A percentile compares a stretch with the other conserved stretches of the same genome.
Evolutionary conservation across 2,329 filamentous ascomycete species (phyloP).

Genomic region (Epichloe brachyelytri): DNA sequence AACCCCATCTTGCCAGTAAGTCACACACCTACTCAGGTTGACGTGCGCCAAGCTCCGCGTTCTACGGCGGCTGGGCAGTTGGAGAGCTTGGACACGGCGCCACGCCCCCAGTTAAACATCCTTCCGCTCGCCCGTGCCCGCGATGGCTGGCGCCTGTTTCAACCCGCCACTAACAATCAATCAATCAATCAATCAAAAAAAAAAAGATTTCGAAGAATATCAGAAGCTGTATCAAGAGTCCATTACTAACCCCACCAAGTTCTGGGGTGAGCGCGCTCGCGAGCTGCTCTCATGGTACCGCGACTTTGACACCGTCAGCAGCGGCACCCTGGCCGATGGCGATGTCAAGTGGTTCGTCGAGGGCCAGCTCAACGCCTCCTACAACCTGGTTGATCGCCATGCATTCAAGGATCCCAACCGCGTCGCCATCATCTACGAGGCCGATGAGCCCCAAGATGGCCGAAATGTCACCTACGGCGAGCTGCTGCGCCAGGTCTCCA

Average conservation of each 20-base stretch:
- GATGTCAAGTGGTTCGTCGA: conserved; percentile 93
- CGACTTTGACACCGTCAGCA: conserved; percentile 82
- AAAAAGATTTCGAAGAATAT: conserved; percentile 50
- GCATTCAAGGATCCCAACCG: conserved; percentile 89
- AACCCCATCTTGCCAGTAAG: conserved; percentile 54
- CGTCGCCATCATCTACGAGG: conserved; percentile 97
- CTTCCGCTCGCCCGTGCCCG: conserved; percentile 5
- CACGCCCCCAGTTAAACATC: conserved; percentile 1
- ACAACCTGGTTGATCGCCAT: conserved; percentile 95
- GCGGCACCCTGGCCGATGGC: conserved; percentile 62
- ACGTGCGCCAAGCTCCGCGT: no score
- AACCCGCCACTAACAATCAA: background rate
- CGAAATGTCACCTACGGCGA: conserved; percentile 87
- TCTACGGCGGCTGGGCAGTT: background rate
- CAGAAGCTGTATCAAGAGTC: conserved; percentile 65
- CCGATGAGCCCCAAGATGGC: conserved; percentile 77
- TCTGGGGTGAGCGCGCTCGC: conserved; percentile 78
- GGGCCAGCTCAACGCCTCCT: conserved; percentile 86
- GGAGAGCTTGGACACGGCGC: background rate
- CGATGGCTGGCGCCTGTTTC: background rate
- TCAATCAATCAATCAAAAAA: conserved; percentile 15
- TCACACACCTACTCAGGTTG: conserved; percentile 8
- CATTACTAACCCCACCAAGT: conserved; percentile 75
- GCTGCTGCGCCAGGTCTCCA: conserved; percentile 83
- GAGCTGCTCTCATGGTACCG: conserved; percentile 82